Base-by-base conservation (phyloP, 352 stramenopile species). In the Pythium aquatile region DNA sequence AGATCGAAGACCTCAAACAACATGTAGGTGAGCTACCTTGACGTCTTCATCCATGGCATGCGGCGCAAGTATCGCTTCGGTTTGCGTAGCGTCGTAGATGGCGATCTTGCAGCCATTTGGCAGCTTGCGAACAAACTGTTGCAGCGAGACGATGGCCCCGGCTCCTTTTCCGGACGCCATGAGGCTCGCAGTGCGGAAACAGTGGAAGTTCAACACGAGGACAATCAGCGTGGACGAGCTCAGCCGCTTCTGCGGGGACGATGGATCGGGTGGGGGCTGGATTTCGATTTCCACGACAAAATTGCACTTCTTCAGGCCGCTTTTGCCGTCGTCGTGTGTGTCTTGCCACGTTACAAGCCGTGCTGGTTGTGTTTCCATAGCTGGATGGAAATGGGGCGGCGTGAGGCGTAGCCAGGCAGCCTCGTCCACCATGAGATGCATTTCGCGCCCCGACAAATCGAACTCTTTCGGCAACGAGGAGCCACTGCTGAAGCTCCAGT, bases 161-260 rank as follows among this genome's bases (percentile, higher is more conserved):
- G 10, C 35, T 2, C 56, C 58, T 49, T 65, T 65, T 2, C 32
- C 51, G 6, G 35, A 11, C 5, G 60, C 58, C 0, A 56, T 68
- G 20, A 82, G 49, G 37, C 60, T 78, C 9, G 63, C 63, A 40
- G 62, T 75, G 11, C 68, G 72, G 51, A 46, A 69, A 10, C 61
- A 72, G 0, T 44, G 32, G n/a, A 79, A 76, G 17, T 82, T 82
- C 46, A 76, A 53, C 33, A 78, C 29, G 33, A 82, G 59, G 16
- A 79, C 48, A 11, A 82, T 30, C 11, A 49, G 4, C 9, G 44
- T 42, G 7, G 20, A 11, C 3, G 29, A 32, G 35, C 28, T 30
- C 33, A n/a, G 49, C 5, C n/a, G 2, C 42, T 49, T 49, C 8
- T 29, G 3, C 20, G 17, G 17, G 1, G 42, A 49, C n/a, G 39